phyloP scores from a whole-genome alignment of 768 basidiomycete species.

The Collybiopsis confluens region DNA sequence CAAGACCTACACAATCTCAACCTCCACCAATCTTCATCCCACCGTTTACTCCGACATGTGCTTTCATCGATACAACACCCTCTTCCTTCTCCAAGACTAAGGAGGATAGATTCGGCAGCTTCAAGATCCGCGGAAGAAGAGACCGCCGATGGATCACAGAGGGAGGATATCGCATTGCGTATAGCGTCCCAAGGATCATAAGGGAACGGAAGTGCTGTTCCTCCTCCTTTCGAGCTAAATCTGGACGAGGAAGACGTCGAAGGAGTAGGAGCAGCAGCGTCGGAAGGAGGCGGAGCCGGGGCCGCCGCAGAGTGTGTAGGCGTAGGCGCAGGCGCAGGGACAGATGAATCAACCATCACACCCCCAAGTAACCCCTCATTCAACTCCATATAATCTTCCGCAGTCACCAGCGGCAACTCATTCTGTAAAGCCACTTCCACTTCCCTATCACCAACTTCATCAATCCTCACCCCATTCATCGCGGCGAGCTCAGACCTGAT shows the following conservation, averaged over 20 bases:
- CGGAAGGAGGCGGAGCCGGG: neutral
- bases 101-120: constrained; percentile 8
- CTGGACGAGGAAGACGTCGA: neutral
- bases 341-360: constrained; percentile 23
- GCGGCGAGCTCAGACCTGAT: neutral
- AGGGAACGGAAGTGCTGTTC: neutral
- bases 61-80: constrained; percentile 16
- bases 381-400: constrained; percentile 57
- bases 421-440: neutral
- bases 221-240: neutral
- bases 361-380: constrained; percentile 37
- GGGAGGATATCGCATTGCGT: neutral
- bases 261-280: neutral
- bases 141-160: constrained; percentile 17
- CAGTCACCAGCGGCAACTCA: constrained; percentile 31
- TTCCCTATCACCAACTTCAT: neutral
- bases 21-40: constrained; percentile 60
- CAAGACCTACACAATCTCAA: constrained; percentile 39
- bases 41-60: constrained; percentile 34
- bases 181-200: neutral
- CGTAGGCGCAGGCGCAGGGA: constrained; percentile 12
- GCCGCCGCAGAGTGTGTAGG: neutral
- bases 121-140: constrained; percentile 13
- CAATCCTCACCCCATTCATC: neutral
- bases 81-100: too few species aligned